Base-by-base conservation (phyloP, 1,284 basidiomycete species). In the Ganoderma multipileum region DNA sequence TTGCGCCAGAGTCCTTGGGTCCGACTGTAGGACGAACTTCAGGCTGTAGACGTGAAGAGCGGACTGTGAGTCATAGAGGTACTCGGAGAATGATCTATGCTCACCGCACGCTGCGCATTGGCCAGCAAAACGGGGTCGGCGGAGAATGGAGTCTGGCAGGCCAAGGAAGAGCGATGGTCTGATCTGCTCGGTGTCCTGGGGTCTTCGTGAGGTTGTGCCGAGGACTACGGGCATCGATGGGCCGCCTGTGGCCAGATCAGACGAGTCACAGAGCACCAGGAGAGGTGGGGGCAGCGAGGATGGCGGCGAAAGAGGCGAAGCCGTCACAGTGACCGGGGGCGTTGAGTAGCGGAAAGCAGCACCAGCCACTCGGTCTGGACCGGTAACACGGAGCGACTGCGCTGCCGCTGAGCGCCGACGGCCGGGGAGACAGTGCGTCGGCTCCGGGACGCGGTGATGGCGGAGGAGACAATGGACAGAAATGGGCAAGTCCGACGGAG, bases 401-500 rank as follows among this genome's bases (percentile, higher is more conserved):
- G 20, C 44, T 39, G 38, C 38, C 16, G 16, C 28, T 52, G 33
- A 26, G 67, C 52, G 52, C 28, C 52, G 14, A 39, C 18, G 28
- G 50, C 26, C n/a, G 59, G 36, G 28, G 54, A 36, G 30, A 33
- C 33, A 54, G 30, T 3, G 33, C 6, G 33, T 33, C 55, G 30
- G 55, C 33, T 23, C 42, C 36, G 59, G 33, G 1, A 11, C 11
- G 47, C 52, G 67, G 64, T 60, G 44, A 65, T 55, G 63, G 47
- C 61, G 33, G 66, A 41, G 28, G 52, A 55, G 6, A 67, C 44
- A 59, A 64, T 30, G 64, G 47, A 69, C 71, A 52, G 61, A 71
- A 71, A 63, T 61, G 75, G 75, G 59, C 73, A 76, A 59, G 36
- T 59, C 57, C 57, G 57, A 26, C 33, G 57, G 57, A 54, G 52